phyloP scores from a whole-genome alignment of 225 moss, liverwort and hornwort genomes.

The Sphagnum contortum region DNA sequence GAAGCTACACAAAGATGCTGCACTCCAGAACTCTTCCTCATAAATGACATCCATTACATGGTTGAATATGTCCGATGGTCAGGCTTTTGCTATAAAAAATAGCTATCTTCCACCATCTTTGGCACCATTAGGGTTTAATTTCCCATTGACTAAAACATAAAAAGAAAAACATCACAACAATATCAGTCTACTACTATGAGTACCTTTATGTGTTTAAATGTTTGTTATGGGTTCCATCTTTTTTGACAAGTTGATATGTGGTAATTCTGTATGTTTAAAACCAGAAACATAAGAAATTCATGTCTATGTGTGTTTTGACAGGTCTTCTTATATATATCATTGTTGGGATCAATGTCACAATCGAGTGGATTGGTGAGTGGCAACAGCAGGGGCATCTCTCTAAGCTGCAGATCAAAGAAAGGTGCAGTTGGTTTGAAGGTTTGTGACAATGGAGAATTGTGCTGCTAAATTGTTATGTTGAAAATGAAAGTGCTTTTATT shows the following conservation, averaged over 20 bases:
- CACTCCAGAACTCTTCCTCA: conserved; percentile 81
- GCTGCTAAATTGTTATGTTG: neutral
- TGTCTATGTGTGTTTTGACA: conserved; percentile 11
- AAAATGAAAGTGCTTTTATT: neutral
- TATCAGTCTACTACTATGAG: no score
- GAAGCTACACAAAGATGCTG: conserved; percentile 76
- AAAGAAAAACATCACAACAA: no score
- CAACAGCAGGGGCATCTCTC: conserved; percentile 60
- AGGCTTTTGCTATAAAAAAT: no score
- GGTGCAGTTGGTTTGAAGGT: conserved; percentile 19
- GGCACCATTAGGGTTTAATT: no score
- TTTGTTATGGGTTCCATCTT: no score
- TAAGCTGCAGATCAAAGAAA: conserved; percentile 71
- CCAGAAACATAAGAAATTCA: no score
- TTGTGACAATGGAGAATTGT: neutral
- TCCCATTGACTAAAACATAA: no score
- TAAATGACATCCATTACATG: conserved; percentile 98
- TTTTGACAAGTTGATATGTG: no score
- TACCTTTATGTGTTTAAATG: no score
- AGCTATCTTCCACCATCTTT: neutral
- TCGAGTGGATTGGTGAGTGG: conserved; percentile 39
- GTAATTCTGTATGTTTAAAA: no score
- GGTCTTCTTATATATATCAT: conserved; percentile 69
- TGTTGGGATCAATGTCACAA: conserved; percentile 45
- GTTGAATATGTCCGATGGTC: conserved; percentile 89